phyloP scores from a whole-genome alignment of 371 early-diverging fungal genomes.

The Fennellomyces sp. region DNA sequence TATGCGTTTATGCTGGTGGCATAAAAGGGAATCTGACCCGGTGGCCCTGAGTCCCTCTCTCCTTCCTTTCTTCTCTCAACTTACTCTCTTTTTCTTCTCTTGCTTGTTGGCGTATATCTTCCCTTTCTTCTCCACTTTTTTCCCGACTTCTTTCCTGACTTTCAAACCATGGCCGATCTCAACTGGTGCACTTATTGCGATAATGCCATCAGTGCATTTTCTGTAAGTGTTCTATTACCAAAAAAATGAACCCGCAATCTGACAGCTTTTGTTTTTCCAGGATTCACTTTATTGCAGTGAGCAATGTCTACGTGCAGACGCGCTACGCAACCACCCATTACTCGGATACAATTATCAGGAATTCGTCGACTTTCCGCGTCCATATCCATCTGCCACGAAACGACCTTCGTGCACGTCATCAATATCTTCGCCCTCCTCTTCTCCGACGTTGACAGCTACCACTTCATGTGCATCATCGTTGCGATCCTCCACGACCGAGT shows the following conservation, averaged over 20 bases:
- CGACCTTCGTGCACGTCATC: background rate
- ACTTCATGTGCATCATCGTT: background rate
- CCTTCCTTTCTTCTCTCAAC: background rate
- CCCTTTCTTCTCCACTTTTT: background rate
- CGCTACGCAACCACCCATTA: conserved; percentile 30
- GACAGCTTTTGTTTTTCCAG: conserved; percentile 8
- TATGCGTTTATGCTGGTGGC: background rate
- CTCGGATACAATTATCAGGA: conserved; percentile 36
- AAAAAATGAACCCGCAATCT: background rate
- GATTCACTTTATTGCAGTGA: conserved; percentile 39
- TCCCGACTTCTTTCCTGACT: background rate
- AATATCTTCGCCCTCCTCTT: conserved; percentile 6
- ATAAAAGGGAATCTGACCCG: conserved; percentile 8
- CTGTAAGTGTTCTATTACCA: conserved; percentile 19
- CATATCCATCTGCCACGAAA: conserved; percentile 7
- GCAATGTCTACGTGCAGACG: conserved; percentile 30
- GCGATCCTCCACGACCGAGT: background rate
- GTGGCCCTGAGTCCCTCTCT: background rate
- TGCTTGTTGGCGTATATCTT: background rate
- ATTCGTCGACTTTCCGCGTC: conserved; percentile 35
- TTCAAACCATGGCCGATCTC: conserved; percentile 18
- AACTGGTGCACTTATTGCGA: conserved; percentile 26
- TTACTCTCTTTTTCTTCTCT: background rate
- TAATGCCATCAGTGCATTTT: conserved; percentile 25
- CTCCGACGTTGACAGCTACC: conserved; percentile 10